Evolutionary conservation across 2,329 filamentous ascomycete species (phyloP), one percentile per base, ranked within the genome.

Genomic region (Byssochlamys sp.): DNA sequence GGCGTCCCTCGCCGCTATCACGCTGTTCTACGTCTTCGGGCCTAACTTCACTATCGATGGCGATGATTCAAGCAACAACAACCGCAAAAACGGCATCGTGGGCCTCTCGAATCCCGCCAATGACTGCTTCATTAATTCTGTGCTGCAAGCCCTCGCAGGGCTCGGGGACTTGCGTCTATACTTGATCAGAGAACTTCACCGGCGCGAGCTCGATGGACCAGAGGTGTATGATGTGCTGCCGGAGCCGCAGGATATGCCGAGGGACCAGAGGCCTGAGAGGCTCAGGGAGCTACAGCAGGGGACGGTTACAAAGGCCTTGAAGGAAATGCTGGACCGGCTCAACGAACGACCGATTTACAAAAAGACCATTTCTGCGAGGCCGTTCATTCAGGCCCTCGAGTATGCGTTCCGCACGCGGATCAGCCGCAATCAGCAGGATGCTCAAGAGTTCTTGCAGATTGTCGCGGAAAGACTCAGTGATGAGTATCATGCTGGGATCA

Each of bases 41-140:
- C 94, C 94, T n/a, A 97, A 91, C 55, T 97, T 92, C 74, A 89
- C 95, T 67, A 87, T 97, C 72, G 92, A 99, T 75, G 85, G 87
- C 69, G 88, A 94, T 57, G 82, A 86, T 55, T 78, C 79, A 26
- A 76, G 74, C 58, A 78, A 73, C 60, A 83, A 81, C 57, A 76
- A 77, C 61, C 85, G 89, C 65, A 94, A 91, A 74, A 92, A 90
- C 69, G 89, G 89, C 59, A 89, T 95, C 50, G 91, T 97, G 57
- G 94, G 94, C 45, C 81, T 97, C 57, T 80, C 81, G 55, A 99
- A 99, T 73, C 86, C 90, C 7, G 94, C 92, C 64, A 99, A 99
- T 74, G 94, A 94, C 73, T 94, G 89, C 78, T 94, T 92, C 75
- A 96, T 97, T 78, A 99, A 99, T 75, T 96, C 91, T 26, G 88